Conservation (phyloP, 2,329 filamentous ascomycete species). For the Epichloe hybrida region DNA sequence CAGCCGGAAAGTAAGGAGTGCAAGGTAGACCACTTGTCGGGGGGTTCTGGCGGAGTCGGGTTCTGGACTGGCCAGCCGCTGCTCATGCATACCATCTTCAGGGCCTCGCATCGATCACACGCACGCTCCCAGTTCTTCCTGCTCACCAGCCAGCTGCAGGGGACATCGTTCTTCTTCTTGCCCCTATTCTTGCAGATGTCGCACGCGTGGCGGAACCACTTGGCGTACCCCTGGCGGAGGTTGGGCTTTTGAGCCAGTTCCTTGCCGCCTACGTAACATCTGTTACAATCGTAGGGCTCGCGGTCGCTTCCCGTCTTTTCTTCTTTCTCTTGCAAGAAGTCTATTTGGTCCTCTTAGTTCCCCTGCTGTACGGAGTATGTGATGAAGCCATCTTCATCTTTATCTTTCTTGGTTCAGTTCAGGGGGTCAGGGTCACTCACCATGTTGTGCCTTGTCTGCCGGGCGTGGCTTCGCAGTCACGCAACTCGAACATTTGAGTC, state of each 20-base stretch:
- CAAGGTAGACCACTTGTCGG: slow-evolving; percentile 7
- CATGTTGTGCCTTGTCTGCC: slow-evolving; percentile 1
- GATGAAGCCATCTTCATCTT: too few species aligned
- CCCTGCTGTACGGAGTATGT: too few species aligned
- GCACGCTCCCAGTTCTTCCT: slow-evolving; percentile 10
- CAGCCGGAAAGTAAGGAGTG: slow-evolving; percentile 7
- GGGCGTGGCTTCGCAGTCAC: slow-evolving; percentile 3
- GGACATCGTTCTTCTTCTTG: background rate
- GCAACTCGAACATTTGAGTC: slow-evolving; percentile 10
- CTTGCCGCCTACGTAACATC: background rate
- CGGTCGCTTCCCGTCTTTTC: background rate
- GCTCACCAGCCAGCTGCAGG: slow-evolving; percentile 13
- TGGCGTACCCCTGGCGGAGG: slow-evolving; percentile 5
- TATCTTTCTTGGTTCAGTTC: too few species aligned
- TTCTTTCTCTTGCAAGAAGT: background rate
- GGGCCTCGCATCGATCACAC: slow-evolving; percentile 10
- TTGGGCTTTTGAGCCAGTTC: slow-evolving; percentile 7
- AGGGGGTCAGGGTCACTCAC: background rate
- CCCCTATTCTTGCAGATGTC: slow-evolving; percentile 10
- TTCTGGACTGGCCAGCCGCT: slow-evolving; percentile 6
- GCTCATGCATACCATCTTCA: slow-evolving; percentile 10
- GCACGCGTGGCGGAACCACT: slow-evolving; percentile 14
- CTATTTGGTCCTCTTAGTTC: background rate
- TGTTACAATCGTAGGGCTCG: background rate
- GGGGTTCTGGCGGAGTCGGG: slow-evolving; percentile 2